Base-by-base conservation (phyloP, 352 stramenopile genomes). In the Blastocystis hominis region DNA sequence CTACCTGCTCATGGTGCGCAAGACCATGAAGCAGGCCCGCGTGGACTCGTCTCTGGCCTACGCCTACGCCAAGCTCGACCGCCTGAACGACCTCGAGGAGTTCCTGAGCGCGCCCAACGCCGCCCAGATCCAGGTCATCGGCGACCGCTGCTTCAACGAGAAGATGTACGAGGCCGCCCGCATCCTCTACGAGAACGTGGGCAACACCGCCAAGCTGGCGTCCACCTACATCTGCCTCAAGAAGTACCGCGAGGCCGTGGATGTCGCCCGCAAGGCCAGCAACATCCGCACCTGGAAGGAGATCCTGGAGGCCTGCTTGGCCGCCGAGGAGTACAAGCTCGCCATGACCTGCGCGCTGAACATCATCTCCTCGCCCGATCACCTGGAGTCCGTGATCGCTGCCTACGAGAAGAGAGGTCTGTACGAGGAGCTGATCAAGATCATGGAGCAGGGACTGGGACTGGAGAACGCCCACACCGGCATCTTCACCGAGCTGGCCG, bases 131-230 rank as follows among this genome's bases (percentile, higher is more conserved):
- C 96, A 99, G 92, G 94, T 93, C 89, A 98, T 98, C 90, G 96
- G 96, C 87, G 96, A 99, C 88, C 93, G 96, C 59, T 97, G 95
- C 80, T 99, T 98, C 90, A 93, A 96, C 79, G 96, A 99, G 92
- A 84, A 90, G 77, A 95, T 99, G 90, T 99, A 98, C 92, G 94
- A 98, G 88, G 96, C 97, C 53, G 96, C 96, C 1, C 98, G 98
- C 91, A 92, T 99, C 75, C 90, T 99, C 56, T 99, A 98, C 92
- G 94, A 96, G 89, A 98, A 97, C 91, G 98, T 98, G 91, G 98
- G 98, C 93, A 99, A 99, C 93, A 99, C 99, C 91, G 97, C 97
- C 42, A 99, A 99, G 93, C 93, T 99, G 64, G 96, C 97, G 42
- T 96, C 98, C 88, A 99, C 96, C 92, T 98, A 98, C 90, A 96